Base-by-base conservation (phyloP, 2,329 filamentous ascomycete genomes). In the Phialophora tarda region DNA sequence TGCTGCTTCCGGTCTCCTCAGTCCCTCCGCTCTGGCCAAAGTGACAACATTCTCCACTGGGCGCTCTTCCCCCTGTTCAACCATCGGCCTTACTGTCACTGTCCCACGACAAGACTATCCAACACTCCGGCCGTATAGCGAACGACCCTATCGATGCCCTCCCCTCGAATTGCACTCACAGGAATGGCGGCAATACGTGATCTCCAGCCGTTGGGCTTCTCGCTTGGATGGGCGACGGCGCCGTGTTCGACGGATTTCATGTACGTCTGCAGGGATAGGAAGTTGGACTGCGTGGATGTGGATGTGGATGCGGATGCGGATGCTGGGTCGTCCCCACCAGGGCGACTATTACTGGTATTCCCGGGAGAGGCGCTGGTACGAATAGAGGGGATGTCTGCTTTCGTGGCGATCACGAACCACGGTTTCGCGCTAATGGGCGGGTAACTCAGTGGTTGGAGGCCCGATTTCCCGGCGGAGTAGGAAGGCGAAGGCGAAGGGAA, bases 351-450 rank as follows among this genome's bases (percentile, higher is more conserved):
- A n/a, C 38, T n/a, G 14, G 17, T 44, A 44, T 44, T n/a, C 38
- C 17, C 38, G 8, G 17, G 38, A 8, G 14, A 6, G 38, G 14
- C 17, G 38, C 12, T n/a, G 38, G 14, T 7, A 2, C 6, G 4
- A 3, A 44, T 44, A 2, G 38, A 44, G 5, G 38, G 32, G 12
- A 92, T 95, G 77, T 97, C 89, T 23, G 99, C 90, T 79, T 99
- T 99, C 75, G 87, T 85, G 26, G 95, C 95, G 30, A 99, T 94
- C 3, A 99, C 94, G 1, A 96, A 95, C 95, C 95, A 99, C 0
- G 95, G 93, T 80, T 99, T 99, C 38, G 86, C 87, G n/a, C 91
- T 91, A 71, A 98, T 96, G 48, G 90, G 87, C n/a, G 91, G 83
- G 11, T 85, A 79, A 26, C 78, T 77, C 38, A 85, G 77, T 26